Percentiles rank a stretch among this genome's conserved stretches.
These are phyloP conservation scores for Sphagnum fallax DNA, from an alignment of 228 moss, liverwort and hornwort species.

Conservation along the genomic window DNA sequence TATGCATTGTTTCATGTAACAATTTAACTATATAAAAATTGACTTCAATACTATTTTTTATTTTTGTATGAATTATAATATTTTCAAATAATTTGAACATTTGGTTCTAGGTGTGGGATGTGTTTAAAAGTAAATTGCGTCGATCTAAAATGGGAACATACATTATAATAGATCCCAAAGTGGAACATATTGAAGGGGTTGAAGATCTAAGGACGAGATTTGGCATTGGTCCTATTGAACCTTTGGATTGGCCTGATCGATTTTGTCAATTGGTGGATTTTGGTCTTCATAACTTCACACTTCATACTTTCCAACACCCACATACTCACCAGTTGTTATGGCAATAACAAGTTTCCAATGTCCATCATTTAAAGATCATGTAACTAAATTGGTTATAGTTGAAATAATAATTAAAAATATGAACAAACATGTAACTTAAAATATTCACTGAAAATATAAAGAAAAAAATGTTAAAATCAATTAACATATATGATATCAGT, in stretches of 20 bases:
- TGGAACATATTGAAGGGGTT: slow-evolving; percentile 21
- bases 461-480: no score
- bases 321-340: slow-evolving; percentile 27
- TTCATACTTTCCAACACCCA: slow-evolving; percentile 21
- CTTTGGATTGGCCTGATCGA: slow-evolving; percentile 39
- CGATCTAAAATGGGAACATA: slow-evolving; percentile 40
- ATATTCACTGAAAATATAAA: no score
- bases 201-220: slow-evolving; percentile 35
- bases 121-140: slow-evolving; percentile 49
- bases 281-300: slow-evolving; percentile 30
- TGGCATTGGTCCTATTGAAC: slow-evolving; percentile 35
- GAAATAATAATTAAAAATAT: no score
- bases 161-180: slow-evolving; percentile 34
- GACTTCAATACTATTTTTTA: no score
- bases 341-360: slow-evolving; percentile 9
- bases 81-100: no score
- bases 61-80: no score
- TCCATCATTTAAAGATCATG: no score
- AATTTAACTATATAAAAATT: no score
- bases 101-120: slow-evolving; percentile 36
- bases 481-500: no score
- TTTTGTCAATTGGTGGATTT: slow-evolving; percentile 44
- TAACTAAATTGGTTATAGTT: no score
- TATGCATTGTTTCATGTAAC: no score
- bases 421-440: no score